Base-by-base conservation (phyloP, 768 basidiomycete species). In the Pleurotus citrinopileatus region DNA sequence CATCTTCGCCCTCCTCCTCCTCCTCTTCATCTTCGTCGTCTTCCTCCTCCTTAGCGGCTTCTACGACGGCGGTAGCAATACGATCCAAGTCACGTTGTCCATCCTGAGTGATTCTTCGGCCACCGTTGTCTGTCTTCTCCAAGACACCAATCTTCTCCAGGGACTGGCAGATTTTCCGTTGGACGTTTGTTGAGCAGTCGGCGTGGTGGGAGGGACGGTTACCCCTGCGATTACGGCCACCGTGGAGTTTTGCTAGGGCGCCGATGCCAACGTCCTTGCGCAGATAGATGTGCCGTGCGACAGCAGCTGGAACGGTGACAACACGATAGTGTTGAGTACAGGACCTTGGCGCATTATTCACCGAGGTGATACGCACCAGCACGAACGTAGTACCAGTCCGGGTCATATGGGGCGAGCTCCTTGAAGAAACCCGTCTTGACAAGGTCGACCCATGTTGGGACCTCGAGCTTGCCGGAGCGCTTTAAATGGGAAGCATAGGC, bases 211-310 rank as follows among this genome's bases (percentile, higher is more conserved):
- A 93, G 45, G 96, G 94, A 62, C 97, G 89, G 83, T 94, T 92
- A 48, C 97, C 97, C 57, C 97, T 91, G 65, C 93, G 82, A 78
- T 94, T 94, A 69, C 91, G 87, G 59, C 91, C 91, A 71, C 97
- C 97, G 76, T 98, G 94, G 37, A 98, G 89, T 82, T 97, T 98
- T 74, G 83, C 86, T 32, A 97, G 83, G 25, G 90, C 90, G 65
- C 94, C 94, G 60, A 96, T 84, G 65, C 94, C 94, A 64, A 95
- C 92, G 68, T 92, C 89, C 79, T 96, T 95, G 71, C 96, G 92
- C 71, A 99, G 90, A 84, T 99, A 98, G 75, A 98, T 97, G 87
- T 98, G 96, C 67, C 96, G 89, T 74, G 96, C 96, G 65, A 98
- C 76, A 60, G 95, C 92, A 70, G 95, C 95, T 97, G n/a, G n/a